Conservation (phyloP, 108 stramenopile species). For the Skeletonema menzelii region DNA sequence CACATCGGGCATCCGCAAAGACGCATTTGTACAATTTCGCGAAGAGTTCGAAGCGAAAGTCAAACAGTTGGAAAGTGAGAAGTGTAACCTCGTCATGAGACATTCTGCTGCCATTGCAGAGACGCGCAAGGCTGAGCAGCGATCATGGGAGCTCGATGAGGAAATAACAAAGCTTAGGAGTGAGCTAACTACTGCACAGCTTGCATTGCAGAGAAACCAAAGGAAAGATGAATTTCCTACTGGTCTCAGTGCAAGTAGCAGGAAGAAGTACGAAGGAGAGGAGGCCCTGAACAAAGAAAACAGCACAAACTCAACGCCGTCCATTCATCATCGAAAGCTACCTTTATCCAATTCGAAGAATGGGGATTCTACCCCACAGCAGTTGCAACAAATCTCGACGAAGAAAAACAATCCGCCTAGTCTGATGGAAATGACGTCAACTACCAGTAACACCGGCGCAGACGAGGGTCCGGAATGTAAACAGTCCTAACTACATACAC, state of each 20-base stretch:
- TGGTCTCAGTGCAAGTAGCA: conserved; percentile 27
- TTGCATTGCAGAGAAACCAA: conserved; percentile 60
- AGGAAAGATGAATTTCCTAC: conserved; percentile 21
- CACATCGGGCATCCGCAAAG: conserved; percentile 34
- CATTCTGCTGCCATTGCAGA: conserved; percentile 74
- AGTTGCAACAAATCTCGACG: conserved; percentile 1
- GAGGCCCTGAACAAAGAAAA: conserved; percentile 27
- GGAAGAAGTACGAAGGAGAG: background rate
- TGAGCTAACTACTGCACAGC: conserved; percentile 65
- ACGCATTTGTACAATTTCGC: conserved; percentile 61
- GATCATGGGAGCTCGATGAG: conserved; percentile 73
- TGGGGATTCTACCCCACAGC: conserved; percentile 24
- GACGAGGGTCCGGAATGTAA: conserved; percentile 26
- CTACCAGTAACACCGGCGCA: background rate
- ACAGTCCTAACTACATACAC: conserved; percentile 31
- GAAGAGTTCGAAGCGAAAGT: conserved; percentile 80
- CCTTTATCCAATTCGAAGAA: conserved; percentile 12
- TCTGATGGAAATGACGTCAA: conserved; percentile 33
- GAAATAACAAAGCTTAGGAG: conserved; percentile 63
- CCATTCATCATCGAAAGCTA: conserved; percentile 4
- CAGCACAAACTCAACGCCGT: conserved; percentile 18
- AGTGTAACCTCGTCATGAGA: conserved; percentile 81
- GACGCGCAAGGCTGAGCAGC: conserved; percentile 71
- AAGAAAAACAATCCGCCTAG: conserved; percentile 10
- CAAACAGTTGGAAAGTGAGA: conserved; percentile 70